These are phyloP conservation scores for Podospora conica DNA, from an alignment of 495 filamentous ascomycete species.

Conservation along the genomic window DNA sequence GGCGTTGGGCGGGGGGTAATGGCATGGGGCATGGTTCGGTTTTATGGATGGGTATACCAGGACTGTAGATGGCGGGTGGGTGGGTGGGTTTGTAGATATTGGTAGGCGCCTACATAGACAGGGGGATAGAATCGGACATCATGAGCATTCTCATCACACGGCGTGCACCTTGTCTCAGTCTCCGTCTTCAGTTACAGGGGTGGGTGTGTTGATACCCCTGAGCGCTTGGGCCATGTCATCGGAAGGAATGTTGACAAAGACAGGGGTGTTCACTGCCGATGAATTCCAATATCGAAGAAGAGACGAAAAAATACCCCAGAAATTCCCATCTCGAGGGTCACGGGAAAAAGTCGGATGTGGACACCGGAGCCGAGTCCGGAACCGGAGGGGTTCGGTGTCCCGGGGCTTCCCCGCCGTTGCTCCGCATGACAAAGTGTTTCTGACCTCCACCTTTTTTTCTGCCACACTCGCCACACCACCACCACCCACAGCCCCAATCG, in stretches of 20 bases:
- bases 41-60: background rate
- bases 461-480: background rate
- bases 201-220: background rate
- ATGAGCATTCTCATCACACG: background rate
- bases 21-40: background rate
- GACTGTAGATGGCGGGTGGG: background rate
- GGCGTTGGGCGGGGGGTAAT: background rate
- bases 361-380: background rate
- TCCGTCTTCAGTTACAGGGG: too few species aligned
- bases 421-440: background rate
- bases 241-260: background rate
- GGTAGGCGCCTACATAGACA: background rate
- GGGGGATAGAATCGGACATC: background rate
- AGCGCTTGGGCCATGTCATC: too few species aligned
- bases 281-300: background rate
- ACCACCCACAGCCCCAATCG: background rate
- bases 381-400: background rate
- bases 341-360: background rate
- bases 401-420: background rate
- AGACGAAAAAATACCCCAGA: background rate
- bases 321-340: background rate
- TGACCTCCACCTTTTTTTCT: background rate
- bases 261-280: background rate
- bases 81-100: background rate
- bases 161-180: background rate